A percentile compares a stretch with the other conserved stretches of the same genome.
These are phyloP conservation scores for Isoetes taiwanensis DNA, from an alignment of 75 land plant genomes.

Conservation along the genomic window DNA sequence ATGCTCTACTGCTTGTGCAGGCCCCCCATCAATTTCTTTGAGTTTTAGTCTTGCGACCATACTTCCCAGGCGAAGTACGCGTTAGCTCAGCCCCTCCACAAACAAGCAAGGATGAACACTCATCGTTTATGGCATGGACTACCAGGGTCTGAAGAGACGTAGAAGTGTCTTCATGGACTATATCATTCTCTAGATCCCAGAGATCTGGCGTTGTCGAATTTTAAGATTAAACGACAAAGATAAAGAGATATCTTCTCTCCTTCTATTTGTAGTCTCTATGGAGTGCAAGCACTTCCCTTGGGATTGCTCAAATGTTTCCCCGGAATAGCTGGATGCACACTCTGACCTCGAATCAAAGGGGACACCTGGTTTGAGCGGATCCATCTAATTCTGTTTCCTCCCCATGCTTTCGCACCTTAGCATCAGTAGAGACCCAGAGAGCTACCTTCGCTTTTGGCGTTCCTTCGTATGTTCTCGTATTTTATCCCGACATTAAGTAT, in stretches of 20 bases:
- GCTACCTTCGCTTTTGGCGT: slow-evolving; percentile 13
- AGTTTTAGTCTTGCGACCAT: slow-evolving; percentile 9
- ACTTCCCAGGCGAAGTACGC: slow-evolving; percentile 5
- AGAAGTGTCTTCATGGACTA: background rate
- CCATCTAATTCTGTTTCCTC: too few species aligned
- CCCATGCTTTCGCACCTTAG: slow-evolving; percentile 7
- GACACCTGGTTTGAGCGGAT: too few species aligned
- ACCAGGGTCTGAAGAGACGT: background rate
- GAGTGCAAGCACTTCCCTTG: too few species aligned
- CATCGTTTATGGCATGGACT: slow-evolving; percentile 10
- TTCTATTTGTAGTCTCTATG: too few species aligned
- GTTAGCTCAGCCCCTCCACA: slow-evolving; percentile 6
- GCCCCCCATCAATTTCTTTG: slow-evolving; percentile 11
- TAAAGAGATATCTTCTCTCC: too few species aligned
- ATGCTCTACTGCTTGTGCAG: slow-evolving; percentile 15
- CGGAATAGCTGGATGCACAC: too few species aligned
- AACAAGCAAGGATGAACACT: slow-evolving; percentile 1
- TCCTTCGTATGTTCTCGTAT: slow-evolving; percentile 1
- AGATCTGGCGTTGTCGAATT: too few species aligned
- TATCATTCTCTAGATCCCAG: too few species aligned
- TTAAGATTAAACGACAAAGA: too few species aligned
- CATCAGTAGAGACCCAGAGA: slow-evolving; percentile 9
- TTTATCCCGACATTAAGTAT: slow-evolving; percentile 10
- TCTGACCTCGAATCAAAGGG: too few species aligned
- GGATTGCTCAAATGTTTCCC: too few species aligned